These are phyloP conservation scores for Fusarium albosuccineum DNA, from an alignment of 2,329 filamentous ascomycete species.

Conservation along the genomic window DNA sequence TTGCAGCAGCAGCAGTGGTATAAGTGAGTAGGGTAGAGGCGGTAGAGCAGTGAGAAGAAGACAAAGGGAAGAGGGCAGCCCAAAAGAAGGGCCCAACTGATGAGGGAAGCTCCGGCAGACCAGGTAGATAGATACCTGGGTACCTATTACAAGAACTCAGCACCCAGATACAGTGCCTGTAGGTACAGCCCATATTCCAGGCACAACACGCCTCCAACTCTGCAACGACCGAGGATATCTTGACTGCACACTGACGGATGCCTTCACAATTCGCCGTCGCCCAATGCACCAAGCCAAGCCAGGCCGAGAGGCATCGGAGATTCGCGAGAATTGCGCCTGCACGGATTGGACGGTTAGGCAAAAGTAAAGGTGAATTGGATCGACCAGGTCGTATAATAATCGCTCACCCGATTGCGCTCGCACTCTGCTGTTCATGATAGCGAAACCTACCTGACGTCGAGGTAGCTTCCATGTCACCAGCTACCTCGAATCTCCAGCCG, in stretches of 20 bases:
- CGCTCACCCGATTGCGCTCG: slow-evolving; percentile 25
- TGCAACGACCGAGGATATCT: not conserved
- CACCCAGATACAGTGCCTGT: not conserved
- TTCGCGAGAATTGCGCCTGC: slow-evolving; percentile 11
- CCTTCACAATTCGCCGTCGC: slow-evolving; percentile 2
- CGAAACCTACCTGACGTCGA: slow-evolving; percentile 20
- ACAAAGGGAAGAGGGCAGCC: not conserved
- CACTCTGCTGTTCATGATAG: slow-evolving; percentile 8
- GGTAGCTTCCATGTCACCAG: slow-evolving; percentile 35
- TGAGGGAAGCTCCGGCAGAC: slow-evolving; percentile 25
- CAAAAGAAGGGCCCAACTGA: slow-evolving; percentile 5
- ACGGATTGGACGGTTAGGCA: slow-evolving; percentile 2
- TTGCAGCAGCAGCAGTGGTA: slow-evolving; percentile 11
- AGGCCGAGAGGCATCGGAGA: slow-evolving; percentile 7
- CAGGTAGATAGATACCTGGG: no score
- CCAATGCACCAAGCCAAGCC: not conserved
- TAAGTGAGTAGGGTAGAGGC: slow-evolving; percentile 1
- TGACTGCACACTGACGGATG: not conserved
- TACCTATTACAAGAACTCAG: not conserved
- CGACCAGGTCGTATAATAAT: slow-evolving; percentile 24
- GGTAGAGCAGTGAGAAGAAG: no score
- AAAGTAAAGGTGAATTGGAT: not conserved
- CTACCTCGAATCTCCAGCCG: slow-evolving; percentile 17
- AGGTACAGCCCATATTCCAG: slow-evolving; percentile 30
- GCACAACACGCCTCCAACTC: not conserved